These are phyloP conservation scores for Leccinum variicolor DNA, from an alignment of 768 basidiomycete species.

Conservation along the genomic window DNA sequence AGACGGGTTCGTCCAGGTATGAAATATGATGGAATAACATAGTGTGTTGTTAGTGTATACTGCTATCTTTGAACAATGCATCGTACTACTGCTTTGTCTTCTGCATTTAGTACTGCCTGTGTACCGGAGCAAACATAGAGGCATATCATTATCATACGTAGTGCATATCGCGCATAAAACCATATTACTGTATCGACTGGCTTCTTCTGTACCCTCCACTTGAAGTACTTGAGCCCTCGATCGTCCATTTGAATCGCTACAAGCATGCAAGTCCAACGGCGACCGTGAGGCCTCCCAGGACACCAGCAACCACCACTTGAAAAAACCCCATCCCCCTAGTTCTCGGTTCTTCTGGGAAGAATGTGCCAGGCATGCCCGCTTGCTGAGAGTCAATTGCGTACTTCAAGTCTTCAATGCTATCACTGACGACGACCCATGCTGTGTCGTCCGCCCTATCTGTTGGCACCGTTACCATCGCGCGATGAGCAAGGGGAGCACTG, in stretches of 20 bases:
- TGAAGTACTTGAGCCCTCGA: background rate
- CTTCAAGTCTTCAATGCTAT: constrained; percentile 30
- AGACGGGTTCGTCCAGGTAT: background rate
- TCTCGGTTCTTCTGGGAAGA: constrained; percentile 20
- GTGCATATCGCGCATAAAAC: constrained; percentile 13
- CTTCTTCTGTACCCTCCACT: background rate
- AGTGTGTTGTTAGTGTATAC: background rate
- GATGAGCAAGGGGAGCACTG: constrained; percentile 24
- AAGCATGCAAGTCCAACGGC: constrained; percentile 29
- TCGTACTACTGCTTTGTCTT: background rate
- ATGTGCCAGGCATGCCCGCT: constrained; percentile 29
- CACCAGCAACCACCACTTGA: constrained; percentile 32
- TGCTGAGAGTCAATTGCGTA: constrained; percentile 32
- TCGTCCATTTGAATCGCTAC: constrained; percentile 26
- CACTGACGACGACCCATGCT: constrained; percentile 32
- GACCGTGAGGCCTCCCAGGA: constrained; percentile 30
- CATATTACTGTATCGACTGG: background rate
- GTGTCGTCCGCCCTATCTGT: constrained; percentile 17
- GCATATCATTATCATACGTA: constrained; percentile 17
- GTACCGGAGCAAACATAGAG: background rate
- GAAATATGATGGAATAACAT: constrained; percentile 9
- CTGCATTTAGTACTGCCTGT: background rate
- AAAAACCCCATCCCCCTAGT: constrained; percentile 25
- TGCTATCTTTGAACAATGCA: background rate
- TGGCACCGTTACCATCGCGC: constrained; percentile 17